Evolutionary conservation across 345 rosid genomes (phyloP).

Genomic region (Eucalyptus sp.): DNA sequence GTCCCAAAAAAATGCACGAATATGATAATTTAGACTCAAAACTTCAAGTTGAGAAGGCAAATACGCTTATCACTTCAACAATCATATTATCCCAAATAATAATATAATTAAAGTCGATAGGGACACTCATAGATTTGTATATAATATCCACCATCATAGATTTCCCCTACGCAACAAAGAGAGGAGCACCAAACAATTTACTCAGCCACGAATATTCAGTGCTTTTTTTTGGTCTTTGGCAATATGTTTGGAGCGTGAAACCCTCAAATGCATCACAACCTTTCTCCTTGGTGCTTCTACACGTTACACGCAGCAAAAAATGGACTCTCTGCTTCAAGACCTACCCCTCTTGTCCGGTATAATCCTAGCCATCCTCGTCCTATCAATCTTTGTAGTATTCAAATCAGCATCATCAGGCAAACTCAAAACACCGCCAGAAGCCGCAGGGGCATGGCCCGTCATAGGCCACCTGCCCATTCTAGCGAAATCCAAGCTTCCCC

Average conservation of each 20-base stretch:
- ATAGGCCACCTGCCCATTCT: conserved; percentile 27
- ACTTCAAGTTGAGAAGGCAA: neutral
- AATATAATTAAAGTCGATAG: neutral
- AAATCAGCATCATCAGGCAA: conserved; percentile 2
- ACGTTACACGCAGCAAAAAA: neutral
- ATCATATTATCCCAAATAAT: neutral
- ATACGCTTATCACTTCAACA: neutral
- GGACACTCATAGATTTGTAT: too few species aligned
- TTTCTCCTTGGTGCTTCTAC: neutral
- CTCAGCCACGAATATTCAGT: neutral
- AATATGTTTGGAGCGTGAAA: neutral
- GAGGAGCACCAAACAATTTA: neutral
- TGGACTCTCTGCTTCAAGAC: neutral
- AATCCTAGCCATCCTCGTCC: neutral
- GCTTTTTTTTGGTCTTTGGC: neutral
- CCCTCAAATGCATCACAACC: neutral
- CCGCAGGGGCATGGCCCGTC: conserved; percentile 11
- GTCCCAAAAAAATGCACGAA: neutral
- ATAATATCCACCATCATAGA: neutral
- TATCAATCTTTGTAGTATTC: neutral
- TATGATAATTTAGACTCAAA: neutral
- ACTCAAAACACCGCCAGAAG: neutral
- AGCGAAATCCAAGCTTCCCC: conserved; percentile 1
- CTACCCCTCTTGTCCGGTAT: neutral
- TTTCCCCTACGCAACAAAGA: neutral